Conservation (phyloP, 2,329 filamentous ascomycete genomes). For the Lasiodiplodia theobromae region DNA sequence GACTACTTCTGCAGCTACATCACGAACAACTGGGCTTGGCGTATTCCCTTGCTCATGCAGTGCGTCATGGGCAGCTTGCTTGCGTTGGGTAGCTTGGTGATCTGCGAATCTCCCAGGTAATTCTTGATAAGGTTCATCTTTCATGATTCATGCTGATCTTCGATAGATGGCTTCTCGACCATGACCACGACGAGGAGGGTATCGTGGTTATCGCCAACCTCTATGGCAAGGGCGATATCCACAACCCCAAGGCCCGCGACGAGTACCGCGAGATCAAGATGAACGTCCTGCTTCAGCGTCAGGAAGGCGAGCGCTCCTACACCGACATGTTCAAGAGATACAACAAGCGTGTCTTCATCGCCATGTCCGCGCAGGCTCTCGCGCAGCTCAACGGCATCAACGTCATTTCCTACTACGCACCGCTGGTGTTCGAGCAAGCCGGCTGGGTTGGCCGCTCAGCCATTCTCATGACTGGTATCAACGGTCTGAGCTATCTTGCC, state of each 20-base stretch:
- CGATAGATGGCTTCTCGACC: constrained; percentile 90
- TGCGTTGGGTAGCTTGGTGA: constrained; percentile 84
- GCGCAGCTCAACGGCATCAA: constrained; percentile 99
- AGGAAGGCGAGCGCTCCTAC: constrained; percentile 94
- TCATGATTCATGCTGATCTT: constrained; percentile 37
- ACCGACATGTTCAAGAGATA: constrained; percentile 94
- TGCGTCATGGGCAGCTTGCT: constrained; percentile 92
- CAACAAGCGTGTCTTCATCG: constrained; percentile 91
- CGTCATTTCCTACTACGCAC: constrained; percentile 98
- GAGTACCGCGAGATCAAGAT: constrained; percentile 99
- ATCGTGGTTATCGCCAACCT: constrained; percentile 98
- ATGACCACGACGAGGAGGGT: constrained; percentile 97
- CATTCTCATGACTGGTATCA: constrained; percentile 96
- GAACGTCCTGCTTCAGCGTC: constrained; percentile 89
- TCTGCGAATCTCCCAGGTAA: constrained; percentile 94
- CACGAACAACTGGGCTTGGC: constrained; percentile 84
- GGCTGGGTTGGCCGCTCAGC: constrained; percentile 93
- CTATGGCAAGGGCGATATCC: constrained; percentile 94
- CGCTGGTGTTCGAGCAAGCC: constrained; percentile 93
- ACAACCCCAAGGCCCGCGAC: constrained; percentile 88
- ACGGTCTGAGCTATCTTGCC: constrained; percentile 86
- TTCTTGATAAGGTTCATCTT: constrained; percentile 31
- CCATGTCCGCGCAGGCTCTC: constrained; percentile 96
- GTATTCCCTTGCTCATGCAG: constrained; percentile 87
- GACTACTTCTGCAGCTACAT: constrained; percentile 98